Conservation (phyloP, 768 basidiomycete species). For the Tricholoma hemisulphureum region DNA sequence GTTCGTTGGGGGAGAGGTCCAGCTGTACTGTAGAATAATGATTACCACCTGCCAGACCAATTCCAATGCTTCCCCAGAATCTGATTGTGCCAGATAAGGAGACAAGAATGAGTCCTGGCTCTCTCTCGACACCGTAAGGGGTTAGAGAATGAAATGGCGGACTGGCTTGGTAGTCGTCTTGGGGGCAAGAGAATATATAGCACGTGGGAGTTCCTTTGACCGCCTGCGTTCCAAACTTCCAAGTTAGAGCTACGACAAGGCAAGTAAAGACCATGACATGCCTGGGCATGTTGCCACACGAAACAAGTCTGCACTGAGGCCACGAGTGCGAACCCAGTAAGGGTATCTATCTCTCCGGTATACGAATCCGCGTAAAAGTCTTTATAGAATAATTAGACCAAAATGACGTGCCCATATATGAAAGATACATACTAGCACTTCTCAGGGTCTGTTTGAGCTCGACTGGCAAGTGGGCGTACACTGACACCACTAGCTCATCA, state of each 20-base stretch:
- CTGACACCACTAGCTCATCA: constrained; percentile 62
- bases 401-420: background rate
- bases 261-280: constrained; percentile 21
- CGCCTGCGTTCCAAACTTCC: constrained; percentile 36
- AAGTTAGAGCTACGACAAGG: constrained; percentile 1
- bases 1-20: constrained; percentile 52
- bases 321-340: constrained; percentile 73
- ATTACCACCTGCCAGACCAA: constrained; percentile 78
- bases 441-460: constrained; percentile 73
- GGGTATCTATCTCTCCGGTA: constrained; percentile 66
- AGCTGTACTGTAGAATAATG: constrained; percentile 54
- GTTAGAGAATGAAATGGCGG: constrained; percentile 64
- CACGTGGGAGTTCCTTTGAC: constrained; percentile 75
- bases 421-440: constrained; percentile 54
- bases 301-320: constrained; percentile 73
- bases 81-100: constrained; percentile 69
- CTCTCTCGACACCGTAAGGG: constrained; percentile 74
- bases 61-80: constrained; percentile 87
- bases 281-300: constrained; percentile 81
- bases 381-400: constrained; percentile 22
- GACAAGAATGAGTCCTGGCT: constrained; percentile 84
- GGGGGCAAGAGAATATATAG: constrained; percentile 78
- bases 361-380: constrained; percentile 70
- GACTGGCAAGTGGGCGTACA: constrained; percentile 68
- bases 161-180: constrained; percentile 34